Evolutionary conservation across 306 rosid species (phyloP), one percentile per base, ranked within the genome.

Genomic region (Sphenostylis stenocarpa): DNA sequence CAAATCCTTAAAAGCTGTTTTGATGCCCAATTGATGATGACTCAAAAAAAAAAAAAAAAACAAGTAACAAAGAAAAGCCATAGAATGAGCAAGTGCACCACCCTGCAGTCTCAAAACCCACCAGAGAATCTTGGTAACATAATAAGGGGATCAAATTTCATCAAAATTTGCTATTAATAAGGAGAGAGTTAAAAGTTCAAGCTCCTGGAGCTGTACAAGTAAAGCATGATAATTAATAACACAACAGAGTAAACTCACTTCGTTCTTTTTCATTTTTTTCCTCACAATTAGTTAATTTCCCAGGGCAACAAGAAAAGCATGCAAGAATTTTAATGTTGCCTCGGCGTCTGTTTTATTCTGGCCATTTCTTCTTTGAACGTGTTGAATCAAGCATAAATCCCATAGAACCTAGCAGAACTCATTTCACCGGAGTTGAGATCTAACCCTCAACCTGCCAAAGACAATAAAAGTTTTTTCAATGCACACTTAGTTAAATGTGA

Each of bases 391-490:
- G 70, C 72, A 60, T 39, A 23, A 60, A 29, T 20, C 64, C 51
- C 34, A 13, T 16, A 21, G 21, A 56, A 74, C 34, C 84, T 5
- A 17, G 70, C 17, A 28, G 34, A 77, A 39, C 39, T 21, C 55
- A 60, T 60, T 73, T 41, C 44, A 58, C n/a, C 39, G 34, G 68
- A 67, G 60, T 61, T 7, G 52, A 72, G 62, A 72, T 39, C 83
- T 83, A 78, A 20, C 80, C 67, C 36, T 83, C 83, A 78, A 78
- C 80, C 86, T 83, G 83, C 24, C 69, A 73, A 36, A 67, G 53
- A 58, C 5, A 67, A 60, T 1, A 5, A 67, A 78, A 34, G 61
- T 12, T 15, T 66, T 79, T 28, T 83, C 38, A 67, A 48, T 48
- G 58, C 14, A 63, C 39, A 45, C 52, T 61, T 51, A 1, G 7